Percentiles rank a stretch among this genome's conserved stretches.
Evolutionary conservation across 2,329 filamentous ascomycete genomes (phyloP).

Genomic region (Beauveria rudraprayagi): DNA sequence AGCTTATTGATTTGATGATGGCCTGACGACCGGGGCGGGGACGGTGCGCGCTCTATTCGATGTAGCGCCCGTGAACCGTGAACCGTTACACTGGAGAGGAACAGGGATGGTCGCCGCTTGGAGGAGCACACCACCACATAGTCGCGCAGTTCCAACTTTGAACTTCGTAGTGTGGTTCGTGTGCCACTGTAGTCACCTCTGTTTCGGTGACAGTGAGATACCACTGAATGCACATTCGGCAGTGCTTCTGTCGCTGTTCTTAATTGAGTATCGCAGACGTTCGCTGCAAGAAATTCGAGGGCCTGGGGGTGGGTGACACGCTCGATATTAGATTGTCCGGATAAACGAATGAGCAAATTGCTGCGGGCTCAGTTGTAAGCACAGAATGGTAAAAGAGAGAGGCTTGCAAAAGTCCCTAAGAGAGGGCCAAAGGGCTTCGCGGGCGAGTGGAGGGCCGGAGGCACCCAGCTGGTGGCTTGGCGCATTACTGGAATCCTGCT

Average conservation of each 20-base stretch:
- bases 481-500: not conserved
- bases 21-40: not conserved
- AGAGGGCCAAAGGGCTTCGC: not conserved
- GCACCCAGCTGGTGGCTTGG: not conserved
- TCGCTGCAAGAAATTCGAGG: not conserved
- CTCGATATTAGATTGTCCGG: not conserved
- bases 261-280: not conserved
- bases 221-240: not conserved
- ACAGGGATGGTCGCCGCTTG: not conserved
- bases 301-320: not conserved
- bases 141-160: not conserved
- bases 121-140: not conserved
- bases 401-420: constrained; percentile 1
- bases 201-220: not conserved
- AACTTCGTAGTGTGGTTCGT: not conserved
- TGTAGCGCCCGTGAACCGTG: not conserved
- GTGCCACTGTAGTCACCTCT: not conserved
- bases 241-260: not conserved
- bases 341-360: not conserved
- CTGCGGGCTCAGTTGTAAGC: not conserved
- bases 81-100: not conserved
- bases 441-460: not conserved
- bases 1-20: not conserved
- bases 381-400: too few relatives aligned
- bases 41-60: not conserved